phyloP scores from a whole-genome alignment of 2,329 filamentous ascomycete genomes.

The Colletotrichum sp. region DNA sequence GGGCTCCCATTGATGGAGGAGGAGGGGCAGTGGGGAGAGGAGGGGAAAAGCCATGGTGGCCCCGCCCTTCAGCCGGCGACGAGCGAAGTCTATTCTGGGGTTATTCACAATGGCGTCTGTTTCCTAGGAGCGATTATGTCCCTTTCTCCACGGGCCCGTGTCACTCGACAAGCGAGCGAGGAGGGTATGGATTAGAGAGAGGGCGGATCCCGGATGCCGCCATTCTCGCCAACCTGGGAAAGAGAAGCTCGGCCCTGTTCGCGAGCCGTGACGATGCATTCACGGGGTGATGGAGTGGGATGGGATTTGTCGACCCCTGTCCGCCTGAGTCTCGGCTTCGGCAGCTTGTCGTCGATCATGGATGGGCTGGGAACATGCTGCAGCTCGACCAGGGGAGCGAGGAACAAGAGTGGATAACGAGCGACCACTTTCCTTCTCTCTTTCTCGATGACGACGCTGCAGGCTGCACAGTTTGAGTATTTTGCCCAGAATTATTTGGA shows the following conservation, averaged over 20 bases:
- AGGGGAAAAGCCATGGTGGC: not conserved
- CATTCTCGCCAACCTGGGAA: not conserved
- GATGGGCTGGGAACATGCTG: not conserved
- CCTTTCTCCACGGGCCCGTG: not conserved
- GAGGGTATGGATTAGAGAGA: not conserved
- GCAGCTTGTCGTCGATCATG: constrained; percentile 10
- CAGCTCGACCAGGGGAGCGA: not conserved
- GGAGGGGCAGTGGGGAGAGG: not conserved
- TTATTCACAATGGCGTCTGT: not conserved
- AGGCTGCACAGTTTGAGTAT: not conserved
- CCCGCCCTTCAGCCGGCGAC: not conserved
- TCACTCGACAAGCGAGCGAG: not conserved
- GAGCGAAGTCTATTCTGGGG: not conserved
- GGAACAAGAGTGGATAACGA: not conserved
- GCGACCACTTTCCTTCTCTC: not conserved
- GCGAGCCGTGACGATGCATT: not conserved
- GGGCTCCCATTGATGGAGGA: not conserved
- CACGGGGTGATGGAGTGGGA: not conserved
- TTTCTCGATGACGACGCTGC: not conserved
- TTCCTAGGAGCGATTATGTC: not conserved
- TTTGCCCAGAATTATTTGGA: not conserved
- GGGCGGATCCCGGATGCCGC: not conserved
- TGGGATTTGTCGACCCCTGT: not conserved
- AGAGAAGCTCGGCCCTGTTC: not conserved
- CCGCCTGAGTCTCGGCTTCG: constrained; percentile 6